A percentile compares a stretch with the other conserved stretches of the same genome.
Conservation (phyloP, 148 eudicot genomes). For the Rhododendron mucronatum region DNA sequence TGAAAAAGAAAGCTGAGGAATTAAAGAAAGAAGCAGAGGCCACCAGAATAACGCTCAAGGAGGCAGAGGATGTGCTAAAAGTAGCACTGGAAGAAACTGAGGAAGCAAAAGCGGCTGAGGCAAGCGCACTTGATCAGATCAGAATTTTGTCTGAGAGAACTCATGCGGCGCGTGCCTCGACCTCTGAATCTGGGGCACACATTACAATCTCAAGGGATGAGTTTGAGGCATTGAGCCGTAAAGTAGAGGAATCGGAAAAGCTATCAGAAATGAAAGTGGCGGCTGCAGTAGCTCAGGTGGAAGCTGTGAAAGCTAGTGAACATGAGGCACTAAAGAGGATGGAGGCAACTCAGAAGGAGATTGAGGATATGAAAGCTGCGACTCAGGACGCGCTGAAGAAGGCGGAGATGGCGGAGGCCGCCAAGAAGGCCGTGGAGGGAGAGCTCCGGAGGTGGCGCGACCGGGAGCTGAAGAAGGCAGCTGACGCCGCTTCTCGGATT, state of each 20-base stretch:
- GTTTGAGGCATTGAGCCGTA: conserved; percentile 59
- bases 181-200: conserved; percentile 55
- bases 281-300: conserved; percentile 87
- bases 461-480: conserved; percentile 81
- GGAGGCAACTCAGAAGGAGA: conserved; percentile 66
- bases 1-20: conserved; percentile 53
- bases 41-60: conserved; percentile 41
- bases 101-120: conserved; percentile 68
- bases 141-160: conserved; percentile 50
- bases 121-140: conserved; percentile 47
- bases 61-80: conserved; percentile 53
- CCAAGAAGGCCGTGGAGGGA: conserved; percentile 84
- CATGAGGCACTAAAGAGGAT: conserved; percentile 68
- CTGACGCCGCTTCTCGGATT: conserved; percentile 63
- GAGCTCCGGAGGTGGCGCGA: conserved; percentile 83
- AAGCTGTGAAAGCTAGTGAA: conserved; percentile 87
- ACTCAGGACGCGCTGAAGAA: conserved; percentile 64
- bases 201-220: conserved; percentile 72
- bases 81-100: conserved; percentile 62
- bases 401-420: conserved; percentile 77
- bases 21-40: conserved; percentile 54
- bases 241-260: conserved; percentile 66
- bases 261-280: conserved; percentile 70
- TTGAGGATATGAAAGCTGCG: conserved; percentile 56
- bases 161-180: conserved; percentile 62